phyloP scores from a whole-genome alignment of 208 protist species.

The Leishmania braziliensis region DNA sequence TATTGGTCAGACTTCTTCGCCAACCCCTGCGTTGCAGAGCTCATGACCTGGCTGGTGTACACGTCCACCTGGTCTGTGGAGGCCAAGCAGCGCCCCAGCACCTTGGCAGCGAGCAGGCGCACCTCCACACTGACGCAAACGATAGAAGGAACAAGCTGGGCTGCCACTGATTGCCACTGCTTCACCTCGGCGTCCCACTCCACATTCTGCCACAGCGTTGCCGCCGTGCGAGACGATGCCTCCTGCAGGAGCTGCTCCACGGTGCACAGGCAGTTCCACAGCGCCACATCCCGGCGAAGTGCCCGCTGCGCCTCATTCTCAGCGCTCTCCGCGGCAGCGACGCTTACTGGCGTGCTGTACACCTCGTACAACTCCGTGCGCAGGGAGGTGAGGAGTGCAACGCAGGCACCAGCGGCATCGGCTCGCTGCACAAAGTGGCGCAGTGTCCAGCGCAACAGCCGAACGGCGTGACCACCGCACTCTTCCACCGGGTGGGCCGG shows the following conservation, averaged over 20 bases:
- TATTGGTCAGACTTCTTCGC: slow-evolving; percentile 1
- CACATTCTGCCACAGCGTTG: slow-evolving; percentile 17
- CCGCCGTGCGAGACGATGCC: slow-evolving; percentile 10
- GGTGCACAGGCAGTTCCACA: slow-evolving; percentile 30
- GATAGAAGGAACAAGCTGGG: slow-evolving; percentile 7
- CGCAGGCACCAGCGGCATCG: slow-evolving; percentile 14
- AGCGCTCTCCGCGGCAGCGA: slow-evolving; percentile 5
- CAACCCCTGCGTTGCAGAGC: slow-evolving; percentile 12
- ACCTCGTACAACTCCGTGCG: slow-evolving; percentile 22
- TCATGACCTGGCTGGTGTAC: slow-evolving; percentile 36
- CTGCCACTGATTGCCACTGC: slow-evolving; percentile 14
- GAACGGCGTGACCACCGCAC: slow-evolving; percentile 31
- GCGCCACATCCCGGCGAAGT: slow-evolving; percentile 10
- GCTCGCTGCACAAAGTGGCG: slow-evolving; percentile 23
- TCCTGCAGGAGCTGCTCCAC: slow-evolving; percentile 27
- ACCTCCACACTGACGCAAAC: slow-evolving; percentile 29
- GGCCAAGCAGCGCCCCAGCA: slow-evolving; percentile 29
- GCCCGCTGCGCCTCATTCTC: slow-evolving; percentile 16
- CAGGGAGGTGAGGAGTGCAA: slow-evolving; percentile 24
- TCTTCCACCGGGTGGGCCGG: slow-evolving; percentile 24
- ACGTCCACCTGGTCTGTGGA: slow-evolving; percentile 28
- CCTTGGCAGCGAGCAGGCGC: slow-evolving; percentile 40
- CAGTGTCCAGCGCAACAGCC: slow-evolving; percentile 32
- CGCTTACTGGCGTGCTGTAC: slow-evolving; percentile 2
- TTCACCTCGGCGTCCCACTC: slow-evolving; percentile 27